These are phyloP conservation scores for Aspergillus glaucus DNA, from an alignment of 2,329 filamentous ascomycete genomes.

Conservation along the genomic window DNA sequence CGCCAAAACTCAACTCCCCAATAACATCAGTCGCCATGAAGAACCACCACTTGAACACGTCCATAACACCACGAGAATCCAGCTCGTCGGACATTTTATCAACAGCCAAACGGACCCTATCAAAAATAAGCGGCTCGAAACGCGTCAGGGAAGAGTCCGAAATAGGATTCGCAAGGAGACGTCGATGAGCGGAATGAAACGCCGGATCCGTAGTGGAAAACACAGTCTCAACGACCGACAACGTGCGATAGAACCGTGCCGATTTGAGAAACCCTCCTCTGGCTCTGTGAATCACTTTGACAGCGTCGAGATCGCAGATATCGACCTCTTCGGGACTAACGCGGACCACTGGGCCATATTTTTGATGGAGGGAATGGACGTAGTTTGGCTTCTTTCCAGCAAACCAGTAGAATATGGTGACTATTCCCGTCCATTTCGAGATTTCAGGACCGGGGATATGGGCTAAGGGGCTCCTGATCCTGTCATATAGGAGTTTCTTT, in stretches of 20 bases:
- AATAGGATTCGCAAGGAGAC: conserved; percentile 35
- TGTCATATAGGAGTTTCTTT: not conserved
- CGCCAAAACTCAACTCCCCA: conserved; percentile 49
- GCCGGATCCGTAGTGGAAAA: conserved; percentile 39
- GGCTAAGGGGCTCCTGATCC: not conserved
- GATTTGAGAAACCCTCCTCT: conserved; percentile 30
- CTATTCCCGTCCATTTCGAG: conserved; percentile 20
- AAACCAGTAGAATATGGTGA: conserved; percentile 18
- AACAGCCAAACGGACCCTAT: conserved; percentile 39
- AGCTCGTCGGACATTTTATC: conserved; percentile 43
- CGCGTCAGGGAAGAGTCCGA: conserved; percentile 23
- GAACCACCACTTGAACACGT: conserved; percentile 50
- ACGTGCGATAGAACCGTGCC: conserved; percentile 20
- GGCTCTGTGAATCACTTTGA: conserved; percentile 29
- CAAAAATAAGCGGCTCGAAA: conserved; percentile 5
- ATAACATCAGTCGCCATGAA: conserved; percentile 53
- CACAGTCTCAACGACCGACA: conserved; percentile 24
- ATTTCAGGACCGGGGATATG: conserved; percentile 17
- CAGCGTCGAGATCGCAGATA: conserved; percentile 35
- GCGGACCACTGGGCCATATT: conserved; percentile 31
- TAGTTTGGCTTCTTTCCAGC: conserved; percentile 14
- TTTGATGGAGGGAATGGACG: conserved; percentile 21
- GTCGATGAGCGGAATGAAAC: conserved; percentile 24
- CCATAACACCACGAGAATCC: conserved; percentile 28
- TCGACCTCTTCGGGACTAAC: conserved; percentile 21